phyloP scores from a whole-genome alignment of 2,329 filamentous ascomycete species.

The Colletotrichum sansevieriae region DNA sequence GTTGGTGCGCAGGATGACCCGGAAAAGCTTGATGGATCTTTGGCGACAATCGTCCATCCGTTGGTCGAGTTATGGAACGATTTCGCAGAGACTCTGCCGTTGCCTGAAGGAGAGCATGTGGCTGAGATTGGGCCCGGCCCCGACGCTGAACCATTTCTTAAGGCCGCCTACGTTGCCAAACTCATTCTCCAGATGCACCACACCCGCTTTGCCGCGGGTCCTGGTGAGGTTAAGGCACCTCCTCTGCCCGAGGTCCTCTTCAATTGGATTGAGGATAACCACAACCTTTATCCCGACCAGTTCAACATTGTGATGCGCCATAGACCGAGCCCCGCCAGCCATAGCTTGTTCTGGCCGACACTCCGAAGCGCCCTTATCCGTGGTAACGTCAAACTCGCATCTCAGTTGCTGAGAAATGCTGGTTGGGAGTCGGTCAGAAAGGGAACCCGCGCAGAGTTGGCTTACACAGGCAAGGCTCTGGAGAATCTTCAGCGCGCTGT shows the following conservation, averaged over 20 bases:
- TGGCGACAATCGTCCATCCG: slow-evolving; percentile 66
- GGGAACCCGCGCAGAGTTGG: slow-evolving; percentile 72
- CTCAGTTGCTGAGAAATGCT: slow-evolving; percentile 78
- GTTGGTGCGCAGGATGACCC: slow-evolving; percentile 68
- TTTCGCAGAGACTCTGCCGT: slow-evolving; percentile 62
- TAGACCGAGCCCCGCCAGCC: slow-evolving; percentile 80
- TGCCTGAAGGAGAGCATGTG: slow-evolving; percentile 65
- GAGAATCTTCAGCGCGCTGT: slow-evolving; percentile 81
- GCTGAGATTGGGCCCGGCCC: slow-evolving; percentile 76
- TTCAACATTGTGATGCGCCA: slow-evolving; percentile 73
- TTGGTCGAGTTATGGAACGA: slow-evolving; percentile 69
- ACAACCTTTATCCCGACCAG: slow-evolving; percentile 79
- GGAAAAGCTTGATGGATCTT: slow-evolving; percentile 67
- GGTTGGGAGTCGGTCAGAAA: slow-evolving; percentile 84
- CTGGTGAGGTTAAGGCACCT: slow-evolving; percentile 55
- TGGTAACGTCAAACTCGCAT: slow-evolving; percentile 77
- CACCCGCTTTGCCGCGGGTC: slow-evolving; percentile 58
- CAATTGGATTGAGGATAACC: slow-evolving; percentile 83
- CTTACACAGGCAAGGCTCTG: slow-evolving; percentile 82
- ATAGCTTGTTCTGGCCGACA: slow-evolving; percentile 86
- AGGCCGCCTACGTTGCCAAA: slow-evolving; percentile 83
- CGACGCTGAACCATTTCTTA: slow-evolving; percentile 73
- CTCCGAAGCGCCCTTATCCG: slow-evolving; percentile 81
- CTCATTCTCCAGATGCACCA: slow-evolving; percentile 86
- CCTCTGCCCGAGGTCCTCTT: slow-evolving; percentile 84